phyloP scores from a whole-genome alignment of 176 grass and related monocot genomes.

The Oryza nivara region DNA sequence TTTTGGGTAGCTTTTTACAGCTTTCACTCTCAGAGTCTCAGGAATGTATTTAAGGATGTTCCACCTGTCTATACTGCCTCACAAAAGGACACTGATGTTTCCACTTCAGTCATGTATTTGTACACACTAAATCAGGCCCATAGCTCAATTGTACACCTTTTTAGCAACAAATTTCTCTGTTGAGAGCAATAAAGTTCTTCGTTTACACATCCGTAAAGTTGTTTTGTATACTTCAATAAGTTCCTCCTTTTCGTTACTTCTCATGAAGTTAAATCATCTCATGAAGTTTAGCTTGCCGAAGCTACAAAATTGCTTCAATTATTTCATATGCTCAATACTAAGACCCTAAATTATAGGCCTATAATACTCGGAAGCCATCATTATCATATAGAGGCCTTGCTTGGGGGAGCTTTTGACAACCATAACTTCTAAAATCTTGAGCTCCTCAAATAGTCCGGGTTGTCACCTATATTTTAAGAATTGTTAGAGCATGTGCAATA shows the following conservation, averaged over 20 bases:
- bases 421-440: no score
- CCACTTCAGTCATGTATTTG: slow-evolving; percentile 22
- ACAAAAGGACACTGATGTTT: slow-evolving; percentile 11
- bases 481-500: no score
- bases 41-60: slow-evolving; percentile 48
- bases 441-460: no score
- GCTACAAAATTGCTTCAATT: no score
- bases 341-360: no score
- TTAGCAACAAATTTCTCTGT: not conserved
- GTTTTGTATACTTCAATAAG: not conserved
- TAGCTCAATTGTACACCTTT: not conserved
- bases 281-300: not conserved
- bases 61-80: slow-evolving; percentile 25
- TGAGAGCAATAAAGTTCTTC: not conserved
- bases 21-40: slow-evolving; percentile 5
- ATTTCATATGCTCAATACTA: no score
- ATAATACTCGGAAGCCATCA: no score
- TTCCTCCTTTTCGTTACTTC: not conserved
- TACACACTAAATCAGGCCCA: slow-evolving; percentile 28
- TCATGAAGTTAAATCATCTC: not conserved
- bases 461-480: no score
- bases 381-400: no score
- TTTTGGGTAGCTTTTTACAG: slow-evolving; percentile 40
- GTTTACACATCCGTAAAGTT: not conserved
- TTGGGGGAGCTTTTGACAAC: no score